These are phyloP conservation scores for Aspergillus sp. DNA, from an alignment of 2,329 filamentous ascomycete species.

Conservation along the genomic window DNA sequence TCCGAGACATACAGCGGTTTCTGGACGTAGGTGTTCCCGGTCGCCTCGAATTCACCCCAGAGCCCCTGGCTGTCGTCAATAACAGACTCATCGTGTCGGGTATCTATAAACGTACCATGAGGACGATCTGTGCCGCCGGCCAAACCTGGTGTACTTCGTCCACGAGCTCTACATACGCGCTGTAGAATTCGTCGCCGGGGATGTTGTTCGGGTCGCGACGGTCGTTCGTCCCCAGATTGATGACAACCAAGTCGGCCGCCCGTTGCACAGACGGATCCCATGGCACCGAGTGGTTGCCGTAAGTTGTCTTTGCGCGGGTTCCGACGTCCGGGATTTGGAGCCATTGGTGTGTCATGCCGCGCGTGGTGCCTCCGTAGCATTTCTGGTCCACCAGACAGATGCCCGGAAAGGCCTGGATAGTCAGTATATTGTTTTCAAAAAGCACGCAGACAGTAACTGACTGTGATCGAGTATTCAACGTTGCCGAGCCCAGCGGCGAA, in stretches of 20 bases:
- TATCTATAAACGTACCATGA: slow-evolving; percentile 26
- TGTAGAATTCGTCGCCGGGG: slow-evolving; percentile 31
- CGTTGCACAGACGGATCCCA: slow-evolving; percentile 19
- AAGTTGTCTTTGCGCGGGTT: slow-evolving; percentile 24
- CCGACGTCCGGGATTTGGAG: not conserved
- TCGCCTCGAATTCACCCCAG: slow-evolving; percentile 52
- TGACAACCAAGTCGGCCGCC: slow-evolving; percentile 39
- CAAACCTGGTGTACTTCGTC: slow-evolving; percentile 38
- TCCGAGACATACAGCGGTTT: slow-evolving; percentile 49
- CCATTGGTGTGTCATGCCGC: slow-evolving; percentile 39
- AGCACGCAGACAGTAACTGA: slow-evolving; percentile 10
- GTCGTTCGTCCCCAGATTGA: slow-evolving; percentile 48
- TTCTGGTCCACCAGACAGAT: slow-evolving; percentile 57
- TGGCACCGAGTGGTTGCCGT: slow-evolving; percentile 30
- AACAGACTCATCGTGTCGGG: not conserved
- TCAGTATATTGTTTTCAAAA: not conserved
- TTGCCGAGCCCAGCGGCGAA: slow-evolving; percentile 58
- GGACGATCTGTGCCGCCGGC: slow-evolving; percentile 41
- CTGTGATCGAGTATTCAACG: slow-evolving; percentile 58
- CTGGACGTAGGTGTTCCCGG: slow-evolving; percentile 52
- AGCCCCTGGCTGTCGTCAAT: slow-evolving; percentile 39
- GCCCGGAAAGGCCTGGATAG: slow-evolving; percentile 48
- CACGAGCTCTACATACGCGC: slow-evolving; percentile 41
- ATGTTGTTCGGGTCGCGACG: slow-evolving; percentile 37
- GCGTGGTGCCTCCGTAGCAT: slow-evolving; percentile 55